A percentile compares a stretch with the other conserved stretches of the same genome.
Evolutionary conservation across 441 rosid genomes (phyloP).

Genomic region (Metrosideros polymorpha): DNA sequence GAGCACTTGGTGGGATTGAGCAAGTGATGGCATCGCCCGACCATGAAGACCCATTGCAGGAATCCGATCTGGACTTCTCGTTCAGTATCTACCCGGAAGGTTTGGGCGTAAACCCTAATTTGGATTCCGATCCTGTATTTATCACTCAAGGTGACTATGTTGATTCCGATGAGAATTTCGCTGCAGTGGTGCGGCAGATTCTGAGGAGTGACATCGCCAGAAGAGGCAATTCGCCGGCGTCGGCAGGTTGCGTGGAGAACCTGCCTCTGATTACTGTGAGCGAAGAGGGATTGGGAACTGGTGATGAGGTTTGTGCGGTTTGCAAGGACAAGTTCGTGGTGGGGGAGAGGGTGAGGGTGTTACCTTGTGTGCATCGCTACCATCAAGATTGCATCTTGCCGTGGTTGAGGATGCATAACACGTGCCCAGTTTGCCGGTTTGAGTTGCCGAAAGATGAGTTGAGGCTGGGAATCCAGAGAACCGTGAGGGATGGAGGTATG

Average conservation of each 20-base stretch:
- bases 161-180: not conserved
- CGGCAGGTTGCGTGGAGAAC: not conserved
- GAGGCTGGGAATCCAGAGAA: not conserved
- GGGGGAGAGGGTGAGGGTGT: not conserved
- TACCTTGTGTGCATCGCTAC: not conserved
- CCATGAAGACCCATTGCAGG: not conserved
- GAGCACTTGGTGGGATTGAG: not conserved
- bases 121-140: not conserved
- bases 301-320: not conserved
- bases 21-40: not conserved
- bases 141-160: not conserved
- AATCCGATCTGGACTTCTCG: not conserved
- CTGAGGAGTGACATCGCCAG: not conserved
- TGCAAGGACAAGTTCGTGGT: not conserved
- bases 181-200: not conserved
- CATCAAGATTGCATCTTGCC: not conserved
- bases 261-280: not conserved
- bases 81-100: not conserved
- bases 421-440: not conserved
- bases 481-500: not conserved
- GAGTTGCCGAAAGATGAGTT: not conserved
- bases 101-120: not conserved
- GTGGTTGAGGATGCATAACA: not conserved
- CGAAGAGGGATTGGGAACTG: not conserved
- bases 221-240: not conserved